Evolutionary conservation across 2,329 filamentous ascomycete genomes (phyloP), one percentile per base, ranked within the genome.

Genomic region (Diaporthe velutina): DNA sequence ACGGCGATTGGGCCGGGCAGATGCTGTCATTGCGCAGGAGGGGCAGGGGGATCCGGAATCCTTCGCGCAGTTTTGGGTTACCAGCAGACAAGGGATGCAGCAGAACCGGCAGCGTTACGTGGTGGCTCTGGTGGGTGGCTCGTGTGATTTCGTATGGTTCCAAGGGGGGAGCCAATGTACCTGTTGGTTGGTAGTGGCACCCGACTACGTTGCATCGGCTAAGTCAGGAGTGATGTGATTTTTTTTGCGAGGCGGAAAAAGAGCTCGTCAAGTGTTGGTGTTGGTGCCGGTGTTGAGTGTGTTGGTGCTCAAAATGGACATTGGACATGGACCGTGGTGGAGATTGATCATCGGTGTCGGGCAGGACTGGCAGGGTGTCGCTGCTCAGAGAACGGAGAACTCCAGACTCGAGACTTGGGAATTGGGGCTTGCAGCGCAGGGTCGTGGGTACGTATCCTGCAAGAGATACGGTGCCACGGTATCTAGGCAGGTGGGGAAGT

Each of bases 1-100:
- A 50, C 13, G 50, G 35, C 48, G 58, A 72, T 55, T 58, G 57
- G 70, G 48, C 68, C 70, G 48, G 45, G 25, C 45, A 72, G 57
- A 64, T 72, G 57, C 35, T 72, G 70, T 72, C 70, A 72, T 72
- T 54, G 60, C 35, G 57, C 70, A 72, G 70, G 57, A 72, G 38
- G 35, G 33, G 33, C 57, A 72, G 57, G 70, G 57, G 70, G 57
- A 64, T 72, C 40, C 54, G 57, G 50, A 55, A 72, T 72, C 70
- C 70, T 72, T 72, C 57, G 70, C 70, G 70, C 48, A 64, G 57
- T 55, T 55, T 72, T 64, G 42, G 57, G 70, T 64, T 68, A 38
- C 64, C 64, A 68, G 64, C 48, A 67, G 45, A 52, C 64, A 30
- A 67, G 64, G 45, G 38, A 52, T 52, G 64, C 45, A 52, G 61